Evolutionary conservation across 257 asterid species (phyloP).

Genomic region (Solanum pennellii): DNA sequence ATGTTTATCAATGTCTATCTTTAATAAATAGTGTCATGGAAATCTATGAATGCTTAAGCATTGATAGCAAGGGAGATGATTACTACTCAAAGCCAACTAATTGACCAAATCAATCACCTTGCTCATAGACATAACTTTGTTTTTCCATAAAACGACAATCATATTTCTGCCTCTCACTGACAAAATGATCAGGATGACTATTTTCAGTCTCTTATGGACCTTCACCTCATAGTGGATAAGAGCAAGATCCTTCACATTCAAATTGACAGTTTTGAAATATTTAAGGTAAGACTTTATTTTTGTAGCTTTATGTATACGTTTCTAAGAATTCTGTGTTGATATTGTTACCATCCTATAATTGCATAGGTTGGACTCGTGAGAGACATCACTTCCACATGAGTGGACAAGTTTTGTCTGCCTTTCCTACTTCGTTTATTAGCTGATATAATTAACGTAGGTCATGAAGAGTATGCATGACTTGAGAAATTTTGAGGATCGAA

Average conservation of each 20-base stretch:
- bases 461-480: not conserved
- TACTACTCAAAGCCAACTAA: not conserved
- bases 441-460: not conserved
- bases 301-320: not conserved
- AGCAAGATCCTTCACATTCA: not conserved
- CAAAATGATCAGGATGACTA: not conserved
- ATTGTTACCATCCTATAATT: not conserved
- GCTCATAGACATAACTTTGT: not conserved
- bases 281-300: not conserved
- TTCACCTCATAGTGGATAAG: not conserved
- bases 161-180: not conserved
- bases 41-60: conserved; percentile 16
- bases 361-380: not conserved
- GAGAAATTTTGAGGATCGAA: not conserved
- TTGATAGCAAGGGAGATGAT: not conserved
- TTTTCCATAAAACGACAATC: not conserved
- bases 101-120: not conserved
- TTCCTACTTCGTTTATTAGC: not conserved
- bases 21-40: conserved; percentile 38
- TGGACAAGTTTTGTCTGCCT: not conserved
- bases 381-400: not conserved
- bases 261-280: not conserved
- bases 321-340: not conserved
- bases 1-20: conserved; percentile 41
- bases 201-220: not conserved